Conservation (phyloP, 257 asterid genomes). For the Coffea canephora region DNA sequence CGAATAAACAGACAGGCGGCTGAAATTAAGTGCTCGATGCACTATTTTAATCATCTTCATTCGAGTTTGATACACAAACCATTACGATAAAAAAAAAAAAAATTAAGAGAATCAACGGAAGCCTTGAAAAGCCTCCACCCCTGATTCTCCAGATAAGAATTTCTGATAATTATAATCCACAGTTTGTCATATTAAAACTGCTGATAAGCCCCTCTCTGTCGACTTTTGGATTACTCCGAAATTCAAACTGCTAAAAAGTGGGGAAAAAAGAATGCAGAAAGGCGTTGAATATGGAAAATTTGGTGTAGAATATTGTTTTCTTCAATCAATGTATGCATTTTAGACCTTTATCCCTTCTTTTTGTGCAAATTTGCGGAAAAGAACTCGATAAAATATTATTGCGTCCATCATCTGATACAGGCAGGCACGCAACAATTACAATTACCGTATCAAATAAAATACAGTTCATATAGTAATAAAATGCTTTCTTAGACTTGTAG, state of each 20-base stretch:
- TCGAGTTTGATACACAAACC: neutral
- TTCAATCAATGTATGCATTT: neutral
- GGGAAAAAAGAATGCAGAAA: neutral
- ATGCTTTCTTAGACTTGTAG: no score
- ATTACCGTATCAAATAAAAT: no score
- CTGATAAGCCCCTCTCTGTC: neutral
- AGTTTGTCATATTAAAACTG: neutral
- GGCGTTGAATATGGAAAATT: neutral
- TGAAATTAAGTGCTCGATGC: neutral
- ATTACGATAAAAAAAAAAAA: neutral
- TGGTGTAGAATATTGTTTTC: neutral
- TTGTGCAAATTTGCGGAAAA: slow-evolving; percentile 15
- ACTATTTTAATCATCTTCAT: neutral
- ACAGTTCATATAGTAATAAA: no score
- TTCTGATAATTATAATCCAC: no score
- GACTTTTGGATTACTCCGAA: neutral
- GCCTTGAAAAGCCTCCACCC: neutral
- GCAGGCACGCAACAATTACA: neutral
- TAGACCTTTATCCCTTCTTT: neutral
- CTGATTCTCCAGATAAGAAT: no score
- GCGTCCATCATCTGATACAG: neutral
- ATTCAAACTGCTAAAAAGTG: neutral
- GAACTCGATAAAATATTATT: neutral
- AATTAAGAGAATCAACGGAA: neutral
- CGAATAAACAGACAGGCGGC: neutral